A percentile compares a stretch with the other conserved stretches of the same genome.
Conservation (phyloP, 2,329 filamentous ascomycete species). For the Aspergillus transmontanensis region DNA sequence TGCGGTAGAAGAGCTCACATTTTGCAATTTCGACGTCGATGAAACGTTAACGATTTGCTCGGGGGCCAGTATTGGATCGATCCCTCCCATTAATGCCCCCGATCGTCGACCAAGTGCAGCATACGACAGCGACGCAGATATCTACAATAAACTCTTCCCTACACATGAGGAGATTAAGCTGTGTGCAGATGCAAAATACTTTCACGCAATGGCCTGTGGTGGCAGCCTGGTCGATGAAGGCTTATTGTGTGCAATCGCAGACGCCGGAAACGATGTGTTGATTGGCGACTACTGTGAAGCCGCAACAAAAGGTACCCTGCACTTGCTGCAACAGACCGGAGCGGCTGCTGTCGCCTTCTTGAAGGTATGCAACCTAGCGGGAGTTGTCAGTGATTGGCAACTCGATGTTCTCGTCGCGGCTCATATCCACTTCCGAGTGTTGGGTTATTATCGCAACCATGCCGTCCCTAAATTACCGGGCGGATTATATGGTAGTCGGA, state of each 20-base stretch:
- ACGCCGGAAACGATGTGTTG: constrained; percentile 27
- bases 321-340: constrained; percentile 20
- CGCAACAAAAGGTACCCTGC: constrained; percentile 15
- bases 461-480: constrained; percentile 3
- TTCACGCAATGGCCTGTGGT: constrained; percentile 69
- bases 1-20: constrained; percentile 17
- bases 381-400: constrained; percentile 19
- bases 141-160: constrained; percentile 20
- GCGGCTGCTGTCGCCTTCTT: constrained; percentile 25
- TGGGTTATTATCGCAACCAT: constrained; percentile 26
- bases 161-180: constrained; percentile 25
- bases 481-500: constrained; percentile 24
- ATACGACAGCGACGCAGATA: constrained; percentile 11
- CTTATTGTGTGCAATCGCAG: constrained; percentile 20
- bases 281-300: constrained; percentile 28
- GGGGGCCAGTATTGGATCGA: constrained; percentile 3
- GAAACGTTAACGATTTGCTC: constrained; percentile 4
- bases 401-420: constrained; percentile 18
- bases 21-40: constrained; percentile 14
- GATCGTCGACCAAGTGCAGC: constrained; percentile 20
- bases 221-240: constrained; percentile 18
- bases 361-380: constrained; percentile 22
- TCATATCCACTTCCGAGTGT: constrained; percentile 23
- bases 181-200: constrained; percentile 54
- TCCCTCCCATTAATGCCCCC: constrained; percentile 18